These are phyloP conservation scores for Taphrina confusa DNA, from an alignment of 1,139 yeast species.

Conservation along the genomic window DNA sequence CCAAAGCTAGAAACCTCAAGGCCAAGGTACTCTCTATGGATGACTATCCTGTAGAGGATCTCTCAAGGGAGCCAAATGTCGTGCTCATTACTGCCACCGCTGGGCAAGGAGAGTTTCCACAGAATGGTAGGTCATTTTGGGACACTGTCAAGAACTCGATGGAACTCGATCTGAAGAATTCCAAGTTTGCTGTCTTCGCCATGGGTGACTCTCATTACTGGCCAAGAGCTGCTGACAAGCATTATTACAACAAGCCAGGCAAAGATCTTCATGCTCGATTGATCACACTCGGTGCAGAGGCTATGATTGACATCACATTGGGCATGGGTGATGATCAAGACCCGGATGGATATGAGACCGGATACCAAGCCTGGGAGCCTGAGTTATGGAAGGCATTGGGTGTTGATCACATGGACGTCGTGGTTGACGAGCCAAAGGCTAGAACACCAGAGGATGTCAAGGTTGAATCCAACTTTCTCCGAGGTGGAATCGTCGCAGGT, in stretches of 20 bases:
- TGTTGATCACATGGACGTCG: slow-evolving; percentile 74
- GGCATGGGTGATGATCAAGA: slow-evolving; percentile 92
- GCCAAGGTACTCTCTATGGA: slow-evolving; percentile 63
- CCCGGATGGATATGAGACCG: slow-evolving; percentile 82
- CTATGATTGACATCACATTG: slow-evolving; percentile 68
- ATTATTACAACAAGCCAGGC: slow-evolving; percentile 85
- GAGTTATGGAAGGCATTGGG: slow-evolving; percentile 85
- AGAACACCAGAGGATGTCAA: slow-evolving; percentile 95
- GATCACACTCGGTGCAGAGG: slow-evolving; percentile 76
- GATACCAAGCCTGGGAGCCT: slow-evolving; percentile 83
- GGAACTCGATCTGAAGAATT: slow-evolving; percentile 63
- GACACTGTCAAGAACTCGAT: slow-evolving; percentile 66
- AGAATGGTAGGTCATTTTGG: slow-evolving; percentile 77
- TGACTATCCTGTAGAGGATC: slow-evolving; percentile 66
- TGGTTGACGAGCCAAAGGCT: slow-evolving; percentile 91
- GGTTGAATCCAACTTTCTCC: slow-evolving; percentile 75
- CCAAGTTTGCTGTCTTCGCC: slow-evolving; percentile 75
- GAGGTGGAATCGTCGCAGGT: slow-evolving; percentile 93
- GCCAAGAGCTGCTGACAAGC: slow-evolving; percentile 50
- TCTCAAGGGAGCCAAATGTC: slow-evolving; percentile 55
- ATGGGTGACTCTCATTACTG: slow-evolving; percentile 92
- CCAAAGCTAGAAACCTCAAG: slow-evolving; percentile 59
- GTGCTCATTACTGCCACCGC: slow-evolving; percentile 83
- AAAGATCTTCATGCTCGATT: slow-evolving; percentile 77
- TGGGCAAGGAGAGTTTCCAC: slow-evolving; percentile 93